phyloP scores from a whole-genome alignment of 2,329 filamentous ascomycete genomes.

The Paracorniculantispora psalliotae region DNA sequence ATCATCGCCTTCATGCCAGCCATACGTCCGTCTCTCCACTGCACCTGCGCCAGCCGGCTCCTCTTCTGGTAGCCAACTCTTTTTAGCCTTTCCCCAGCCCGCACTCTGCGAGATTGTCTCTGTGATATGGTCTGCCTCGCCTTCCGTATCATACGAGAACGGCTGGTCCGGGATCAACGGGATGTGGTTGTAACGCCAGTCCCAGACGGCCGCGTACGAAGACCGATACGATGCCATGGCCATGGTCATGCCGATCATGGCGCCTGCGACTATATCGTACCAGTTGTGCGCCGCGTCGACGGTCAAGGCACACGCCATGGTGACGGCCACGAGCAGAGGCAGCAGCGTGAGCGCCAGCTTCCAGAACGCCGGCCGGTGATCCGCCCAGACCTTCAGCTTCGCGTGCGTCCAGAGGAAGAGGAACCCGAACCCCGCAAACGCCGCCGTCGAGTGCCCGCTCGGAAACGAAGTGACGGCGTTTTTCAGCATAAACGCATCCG shows the following conservation, averaged over 20 bases:
- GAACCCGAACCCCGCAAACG: slow-evolving; percentile 59
- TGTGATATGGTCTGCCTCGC: slow-evolving; percentile 2
- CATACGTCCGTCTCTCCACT: not conserved
- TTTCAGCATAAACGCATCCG: slow-evolving; percentile 50
- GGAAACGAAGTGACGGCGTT: slow-evolving; percentile 62
- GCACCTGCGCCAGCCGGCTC: not conserved
- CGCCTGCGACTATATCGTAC: slow-evolving; percentile 64
- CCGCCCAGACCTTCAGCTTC: slow-evolving; percentile 65
- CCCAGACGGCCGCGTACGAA: slow-evolving; percentile 63
- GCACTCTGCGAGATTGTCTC: slow-evolving; percentile 15
- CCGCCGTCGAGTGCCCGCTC: slow-evolving; percentile 61
- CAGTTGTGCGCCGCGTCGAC: slow-evolving; percentile 65
- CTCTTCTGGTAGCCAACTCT: slow-evolving; percentile 13
- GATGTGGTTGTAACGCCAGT: slow-evolving; percentile 64
- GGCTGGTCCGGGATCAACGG: slow-evolving; percentile 44
- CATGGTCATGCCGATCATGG: slow-evolving; percentile 56
- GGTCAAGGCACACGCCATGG: slow-evolving; percentile 58
- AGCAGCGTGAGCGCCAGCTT: slow-evolving; percentile 55
- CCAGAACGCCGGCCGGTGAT: slow-evolving; percentile 63
- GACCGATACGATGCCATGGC: slow-evolving; percentile 61
- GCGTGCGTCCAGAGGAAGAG: slow-evolving; percentile 65
- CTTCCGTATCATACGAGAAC: slow-evolving; percentile 24
- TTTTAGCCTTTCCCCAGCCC: slow-evolving; percentile 14
- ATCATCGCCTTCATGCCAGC: not conserved
- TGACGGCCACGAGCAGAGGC: slow-evolving; percentile 54